phyloP scores from a whole-genome alignment of 1,284 basidiomycete genomes.

The Wallemia hederae region DNA sequence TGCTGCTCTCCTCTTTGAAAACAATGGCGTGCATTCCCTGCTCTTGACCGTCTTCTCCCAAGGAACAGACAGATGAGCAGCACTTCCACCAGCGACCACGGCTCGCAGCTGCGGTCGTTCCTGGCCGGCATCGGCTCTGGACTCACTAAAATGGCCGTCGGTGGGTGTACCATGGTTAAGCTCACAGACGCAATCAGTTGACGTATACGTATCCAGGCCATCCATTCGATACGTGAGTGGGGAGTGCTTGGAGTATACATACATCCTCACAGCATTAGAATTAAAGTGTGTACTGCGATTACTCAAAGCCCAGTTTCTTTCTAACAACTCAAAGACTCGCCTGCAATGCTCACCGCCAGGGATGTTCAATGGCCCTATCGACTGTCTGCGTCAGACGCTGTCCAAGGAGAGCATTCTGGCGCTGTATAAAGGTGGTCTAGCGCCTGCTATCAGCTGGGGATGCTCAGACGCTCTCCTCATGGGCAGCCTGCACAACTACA shows the following conservation, averaged over 20 bases:
- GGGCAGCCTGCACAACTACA: not conserved
- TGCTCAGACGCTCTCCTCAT: not conserved
- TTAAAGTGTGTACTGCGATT: not conserved
- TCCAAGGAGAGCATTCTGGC: not conserved
- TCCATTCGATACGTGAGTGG: not conserved
- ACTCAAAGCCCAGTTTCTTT: not conserved
- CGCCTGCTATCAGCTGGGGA: not conserved
- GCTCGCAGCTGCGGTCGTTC: not conserved
- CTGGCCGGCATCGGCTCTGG: not conserved
- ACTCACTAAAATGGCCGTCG: not conserved
- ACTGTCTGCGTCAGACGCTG: not conserved
- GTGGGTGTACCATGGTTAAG: not conserved
- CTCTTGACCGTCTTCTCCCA: too few relatives aligned
- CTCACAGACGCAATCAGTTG: too few relatives aligned
- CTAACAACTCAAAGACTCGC: not conserved
- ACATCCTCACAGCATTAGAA: not conserved
- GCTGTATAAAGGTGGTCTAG: not conserved
- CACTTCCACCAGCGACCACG: not conserved
- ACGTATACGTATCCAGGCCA: too few relatives aligned
- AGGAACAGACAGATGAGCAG: not conserved
- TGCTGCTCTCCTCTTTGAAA: not conserved
- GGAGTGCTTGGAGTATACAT: not conserved
- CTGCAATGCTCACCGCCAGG: not conserved
- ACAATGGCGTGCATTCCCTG: not conserved
- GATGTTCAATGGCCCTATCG: not conserved